Conservation (phyloP, 345 rosid species). For the Anacardium occidentale region DNA sequence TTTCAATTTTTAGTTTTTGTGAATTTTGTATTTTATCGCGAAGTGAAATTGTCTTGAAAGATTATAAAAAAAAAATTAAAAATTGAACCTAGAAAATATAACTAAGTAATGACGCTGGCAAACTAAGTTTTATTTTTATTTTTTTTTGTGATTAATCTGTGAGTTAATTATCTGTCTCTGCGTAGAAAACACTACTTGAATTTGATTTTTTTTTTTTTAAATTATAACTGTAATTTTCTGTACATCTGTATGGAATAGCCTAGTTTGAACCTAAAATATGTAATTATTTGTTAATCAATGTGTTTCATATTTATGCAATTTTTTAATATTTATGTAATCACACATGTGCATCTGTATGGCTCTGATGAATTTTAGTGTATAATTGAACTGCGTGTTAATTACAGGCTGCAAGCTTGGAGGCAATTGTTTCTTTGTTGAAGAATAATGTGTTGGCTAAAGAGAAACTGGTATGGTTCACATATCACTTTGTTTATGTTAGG, state of each 20-base stretch:
- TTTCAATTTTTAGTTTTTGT: background rate
- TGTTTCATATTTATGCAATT: background rate
- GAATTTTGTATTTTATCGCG: background rate
- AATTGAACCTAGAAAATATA: background rate
- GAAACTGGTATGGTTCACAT: slow-evolving; percentile 46
- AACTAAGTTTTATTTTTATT: background rate
- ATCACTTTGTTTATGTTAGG: background rate
- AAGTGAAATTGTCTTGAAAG: background rate
- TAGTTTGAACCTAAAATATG: background rate
- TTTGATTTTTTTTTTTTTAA: background rate
- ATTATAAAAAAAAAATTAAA: background rate
- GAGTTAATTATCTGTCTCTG: background rate
- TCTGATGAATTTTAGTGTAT: background rate
- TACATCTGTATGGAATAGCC: background rate
- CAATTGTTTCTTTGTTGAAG: slow-evolving; percentile 62
- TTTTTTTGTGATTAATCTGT: background rate
- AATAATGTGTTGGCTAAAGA: slow-evolving; percentile 45
- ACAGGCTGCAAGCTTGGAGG: slow-evolving; percentile 67
- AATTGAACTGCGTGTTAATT: background rate
- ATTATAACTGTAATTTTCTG: background rate
- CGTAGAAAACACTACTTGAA: background rate
- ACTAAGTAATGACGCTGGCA: background rate
- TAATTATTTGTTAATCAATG: background rate
- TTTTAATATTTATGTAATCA: too few species aligned
- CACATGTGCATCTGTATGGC: background rate